Percentiles rank a stretch among this genome's conserved stretches.
Conservation (phyloP, 129 eudicot species). For the Chrysanthemum seticuspe region DNA sequence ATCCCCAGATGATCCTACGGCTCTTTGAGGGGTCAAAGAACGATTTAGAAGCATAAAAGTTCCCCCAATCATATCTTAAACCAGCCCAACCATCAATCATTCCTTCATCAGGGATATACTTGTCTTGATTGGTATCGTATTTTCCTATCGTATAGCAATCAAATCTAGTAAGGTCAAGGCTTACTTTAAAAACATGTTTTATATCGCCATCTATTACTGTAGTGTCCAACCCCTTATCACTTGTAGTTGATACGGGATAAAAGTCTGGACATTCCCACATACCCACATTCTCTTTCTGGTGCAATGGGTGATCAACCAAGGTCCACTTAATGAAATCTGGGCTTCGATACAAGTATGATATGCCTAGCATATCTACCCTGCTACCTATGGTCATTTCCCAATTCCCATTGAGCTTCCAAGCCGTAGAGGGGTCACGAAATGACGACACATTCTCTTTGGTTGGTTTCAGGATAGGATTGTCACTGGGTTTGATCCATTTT, state of each 20-base stretch:
- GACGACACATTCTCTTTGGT: slow-evolving; percentile 1
- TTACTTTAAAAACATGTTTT: slow-evolving; percentile 57
- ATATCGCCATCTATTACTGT: slow-evolving; percentile 22
- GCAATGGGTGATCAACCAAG: slow-evolving; percentile 35
- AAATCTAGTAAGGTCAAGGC: slow-evolving; percentile 27
- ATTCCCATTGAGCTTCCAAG: slow-evolving; percentile 39
- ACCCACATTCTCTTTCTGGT: slow-evolving; percentile 28
- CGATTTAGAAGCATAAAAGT: slow-evolving; percentile 66
- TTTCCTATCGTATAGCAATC: slow-evolving; percentile 57
- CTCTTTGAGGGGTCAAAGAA: slow-evolving; percentile 44
- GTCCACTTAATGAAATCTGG: slow-evolving; percentile 49
- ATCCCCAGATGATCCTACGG: slow-evolving; percentile 60
- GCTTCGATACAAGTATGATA: slow-evolving; percentile 38
- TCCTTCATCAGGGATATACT: slow-evolving; percentile 39
- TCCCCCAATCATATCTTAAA: slow-evolving; percentile 60
- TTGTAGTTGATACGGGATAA: slow-evolving; percentile 41
- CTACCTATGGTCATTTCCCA: slow-evolving; percentile 51
- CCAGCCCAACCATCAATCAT: slow-evolving; percentile 29
- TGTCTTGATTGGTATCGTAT: slow-evolving; percentile 33
- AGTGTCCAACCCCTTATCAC: slow-evolving; percentile 36
- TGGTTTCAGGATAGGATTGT: slow-evolving; percentile 48
- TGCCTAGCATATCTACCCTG: slow-evolving; percentile 25
- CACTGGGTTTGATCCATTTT: slow-evolving; percentile 51
- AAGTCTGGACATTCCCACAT: slow-evolving; percentile 77
- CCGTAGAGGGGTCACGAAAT: slow-evolving; percentile 62